These are phyloP conservation scores for Malus hybrid DNA, from an alignment of 331 rosid species.

Conservation along the genomic window DNA sequence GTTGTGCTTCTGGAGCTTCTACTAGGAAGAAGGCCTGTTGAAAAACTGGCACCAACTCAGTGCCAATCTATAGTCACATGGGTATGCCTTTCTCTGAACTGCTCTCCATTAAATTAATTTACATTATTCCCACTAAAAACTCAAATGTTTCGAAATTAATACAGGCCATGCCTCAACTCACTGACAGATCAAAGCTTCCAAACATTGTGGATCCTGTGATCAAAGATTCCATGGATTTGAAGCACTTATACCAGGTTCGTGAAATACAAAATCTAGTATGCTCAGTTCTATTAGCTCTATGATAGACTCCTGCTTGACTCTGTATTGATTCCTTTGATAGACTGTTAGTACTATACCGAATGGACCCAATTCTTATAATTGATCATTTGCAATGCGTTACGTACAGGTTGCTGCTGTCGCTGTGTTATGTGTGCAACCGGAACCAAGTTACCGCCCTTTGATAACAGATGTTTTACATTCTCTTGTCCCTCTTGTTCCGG, in stretches of 20 bases:
- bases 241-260: constrained; percentile 82
- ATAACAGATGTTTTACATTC: constrained; percentile 88
- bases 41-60: constrained; percentile 72
- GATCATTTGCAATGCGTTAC: background rate
- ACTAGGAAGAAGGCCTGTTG: constrained; percentile 77
- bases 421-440: constrained; percentile 95
- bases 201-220: constrained; percentile 71
- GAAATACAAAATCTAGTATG: background rate
- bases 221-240: constrained; percentile 70
- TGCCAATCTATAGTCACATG: constrained; percentile 97
- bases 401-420: constrained; percentile 92
- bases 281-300: background rate
- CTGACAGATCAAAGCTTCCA: constrained; percentile 82
- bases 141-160: background rate
- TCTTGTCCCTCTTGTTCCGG: constrained; percentile 78
- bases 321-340: background rate
- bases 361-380: background rate
- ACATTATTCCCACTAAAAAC: background rate
- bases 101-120: background rate
- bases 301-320: background rate
- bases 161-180: constrained; percentile 98
- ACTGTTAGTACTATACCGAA: background rate
- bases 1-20: constrained; percentile 89
- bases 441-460: constrained; percentile 80
- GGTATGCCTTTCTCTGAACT: constrained; percentile 38